phyloP scores from a whole-genome alignment of 2,329 filamentous ascomycete genomes.

The Paecilomyces fulvus region DNA sequence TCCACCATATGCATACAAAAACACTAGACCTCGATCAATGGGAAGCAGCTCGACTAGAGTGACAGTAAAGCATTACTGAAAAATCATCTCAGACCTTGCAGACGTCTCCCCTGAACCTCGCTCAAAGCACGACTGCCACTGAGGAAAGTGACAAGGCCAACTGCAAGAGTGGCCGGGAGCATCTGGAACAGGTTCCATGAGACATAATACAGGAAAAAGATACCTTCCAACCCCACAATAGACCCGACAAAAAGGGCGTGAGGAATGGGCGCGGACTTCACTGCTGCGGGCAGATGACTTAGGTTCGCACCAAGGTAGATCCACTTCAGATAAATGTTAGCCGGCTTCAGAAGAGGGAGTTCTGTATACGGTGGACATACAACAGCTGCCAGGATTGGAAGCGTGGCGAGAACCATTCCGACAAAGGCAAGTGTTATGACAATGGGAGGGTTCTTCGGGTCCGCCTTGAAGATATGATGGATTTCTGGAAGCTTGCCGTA shows the following conservation, averaged over 20 bases:
- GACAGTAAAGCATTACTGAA: background rate
- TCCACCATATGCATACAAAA: background rate
- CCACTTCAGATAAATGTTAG: slow-evolving; percentile 54
- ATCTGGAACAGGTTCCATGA: slow-evolving; percentile 88
- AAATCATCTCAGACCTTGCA: slow-evolving; percentile 58
- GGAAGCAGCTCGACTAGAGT: background rate
- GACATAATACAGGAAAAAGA: slow-evolving; percentile 93
- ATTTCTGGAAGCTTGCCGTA: slow-evolving; percentile 82
- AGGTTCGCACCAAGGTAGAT: slow-evolving; percentile 72
- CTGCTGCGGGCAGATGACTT: slow-evolving; percentile 65
- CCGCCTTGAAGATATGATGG: slow-evolving; percentile 77
- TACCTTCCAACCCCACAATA: slow-evolving; percentile 74
- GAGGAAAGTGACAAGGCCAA: slow-evolving; percentile 66
- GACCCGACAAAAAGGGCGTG: slow-evolving; percentile 82
- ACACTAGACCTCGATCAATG: background rate
- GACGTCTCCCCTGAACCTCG: slow-evolving; percentile 81
- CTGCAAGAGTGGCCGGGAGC: slow-evolving; percentile 61
- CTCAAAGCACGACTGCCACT: slow-evolving; percentile 84
- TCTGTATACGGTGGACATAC: slow-evolving; percentile 42
- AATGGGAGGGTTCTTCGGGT: slow-evolving; percentile 71
- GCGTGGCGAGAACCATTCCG: slow-evolving; percentile 59
- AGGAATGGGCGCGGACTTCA: slow-evolving; percentile 67
- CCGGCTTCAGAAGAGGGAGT: slow-evolving; percentile 2
- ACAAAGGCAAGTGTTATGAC: slow-evolving; percentile 72
- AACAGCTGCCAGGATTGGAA: slow-evolving; percentile 63